phyloP scores from a whole-genome alignment of 441 rosid genomes.

The Adansonia gregorii region DNA sequence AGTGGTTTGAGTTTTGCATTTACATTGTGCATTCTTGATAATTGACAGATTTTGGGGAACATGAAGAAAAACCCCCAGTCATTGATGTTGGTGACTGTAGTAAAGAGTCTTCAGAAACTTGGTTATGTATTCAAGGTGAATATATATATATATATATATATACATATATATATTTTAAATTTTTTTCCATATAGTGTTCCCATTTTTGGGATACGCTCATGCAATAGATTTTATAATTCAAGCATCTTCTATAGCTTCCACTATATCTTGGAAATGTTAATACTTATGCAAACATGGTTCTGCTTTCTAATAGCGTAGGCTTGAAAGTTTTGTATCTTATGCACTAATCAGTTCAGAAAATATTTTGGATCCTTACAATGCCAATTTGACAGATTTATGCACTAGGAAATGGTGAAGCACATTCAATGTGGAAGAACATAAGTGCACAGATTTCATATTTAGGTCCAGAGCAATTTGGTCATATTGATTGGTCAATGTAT shows the following conservation, averaged over 20 bases:
- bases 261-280: conserved; percentile 12
- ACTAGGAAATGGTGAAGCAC: conserved; percentile 52
- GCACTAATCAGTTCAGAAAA: conserved; percentile 34
- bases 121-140: conserved; percentile 83
- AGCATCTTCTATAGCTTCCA: background rate
- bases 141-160: conserved; percentile 18
- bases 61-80: conserved; percentile 72
- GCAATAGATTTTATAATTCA: background rate
- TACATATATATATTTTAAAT: background rate
- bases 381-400: conserved; percentile 56
- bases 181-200: background rate
- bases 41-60: conserved; percentile 76
- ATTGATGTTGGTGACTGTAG: conserved; percentile 76
- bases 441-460: conserved; percentile 57
- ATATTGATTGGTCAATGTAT: conserved; percentile 90
- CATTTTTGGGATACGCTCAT: background rate
- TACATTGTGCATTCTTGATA: conserved; percentile 29
- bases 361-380: conserved; percentile 40
- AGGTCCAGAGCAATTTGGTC: conserved; percentile 53
- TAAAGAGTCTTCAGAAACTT: conserved; percentile 79
- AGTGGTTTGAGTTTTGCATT: conserved; percentile 15
- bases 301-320: conserved; percentile 18
- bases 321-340: conserved; percentile 17
- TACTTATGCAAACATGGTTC: conserved; percentile 1
- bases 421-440: conserved; percentile 69